phyloP scores from a whole-genome alignment of 1,284 basidiomycete species.

The Boletus calvinii region DNA sequence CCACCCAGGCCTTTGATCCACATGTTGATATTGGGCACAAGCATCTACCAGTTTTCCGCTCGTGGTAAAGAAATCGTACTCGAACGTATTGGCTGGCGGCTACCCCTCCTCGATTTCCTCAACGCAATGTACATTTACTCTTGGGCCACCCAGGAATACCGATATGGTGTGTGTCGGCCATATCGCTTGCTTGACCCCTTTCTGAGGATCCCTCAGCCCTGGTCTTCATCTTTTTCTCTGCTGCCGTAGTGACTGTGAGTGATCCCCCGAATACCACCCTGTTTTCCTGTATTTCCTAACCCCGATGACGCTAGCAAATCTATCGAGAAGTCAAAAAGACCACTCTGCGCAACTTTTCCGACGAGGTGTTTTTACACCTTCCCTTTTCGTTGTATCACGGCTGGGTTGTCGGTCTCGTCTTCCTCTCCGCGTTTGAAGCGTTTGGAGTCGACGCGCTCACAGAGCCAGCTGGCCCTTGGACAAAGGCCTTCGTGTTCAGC shows the following conservation, averaged over 20 bases:
- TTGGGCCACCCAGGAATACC: conserved; percentile 71
- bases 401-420: conserved; percentile 87
- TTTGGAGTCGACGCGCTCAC: conserved; percentile 79
- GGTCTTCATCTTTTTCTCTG: conserved; percentile 80
- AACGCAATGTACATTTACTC: conserved; percentile 86
- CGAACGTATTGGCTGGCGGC: conserved; percentile 85
- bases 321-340: conserved; percentile 89
- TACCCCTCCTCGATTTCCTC: conserved; percentile 82
- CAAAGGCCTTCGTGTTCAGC: conserved; percentile 88
- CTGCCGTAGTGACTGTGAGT: conserved; percentile 69
- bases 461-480: conserved; percentile 78
- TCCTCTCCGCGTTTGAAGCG: conserved; percentile 87
- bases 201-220: conserved; percentile 54
- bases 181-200: background rate
- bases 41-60: conserved; percentile 88
- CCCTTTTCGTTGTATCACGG: conserved; percentile 94
- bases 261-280: background rate
- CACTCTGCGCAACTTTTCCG: conserved; percentile 58
- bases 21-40: conserved; percentile 79
- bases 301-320: conserved; percentile 58
- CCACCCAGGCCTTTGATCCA: conserved; percentile 73
- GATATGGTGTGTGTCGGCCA: conserved; percentile 48
- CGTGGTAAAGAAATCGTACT: conserved; percentile 77
- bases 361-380: conserved; percentile 80
- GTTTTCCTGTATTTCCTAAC: background rate